Evolutionary conservation across 2,329 filamentous ascomycete species (phyloP).

Genomic region (Aureobasidium mangrovei): DNA sequence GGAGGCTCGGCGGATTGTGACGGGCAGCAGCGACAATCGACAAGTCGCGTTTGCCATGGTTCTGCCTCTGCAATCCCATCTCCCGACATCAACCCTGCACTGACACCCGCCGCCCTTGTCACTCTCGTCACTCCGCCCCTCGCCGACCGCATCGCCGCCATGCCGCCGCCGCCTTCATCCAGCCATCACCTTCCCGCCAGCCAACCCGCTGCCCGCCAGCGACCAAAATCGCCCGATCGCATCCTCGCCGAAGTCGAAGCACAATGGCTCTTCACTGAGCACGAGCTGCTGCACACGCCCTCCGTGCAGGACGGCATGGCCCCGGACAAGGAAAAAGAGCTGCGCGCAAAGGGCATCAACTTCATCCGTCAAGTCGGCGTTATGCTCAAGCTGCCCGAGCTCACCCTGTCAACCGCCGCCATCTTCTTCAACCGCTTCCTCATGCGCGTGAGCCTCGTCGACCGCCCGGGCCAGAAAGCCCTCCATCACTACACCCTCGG

Average conservation of each 20-base stretch:
- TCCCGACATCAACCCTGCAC: neutral
- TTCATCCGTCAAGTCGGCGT: slow-evolving; percentile 94
- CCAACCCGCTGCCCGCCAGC: slow-evolving; percentile 32
- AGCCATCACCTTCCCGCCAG: slow-evolving; percentile 25
- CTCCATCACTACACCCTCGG: slow-evolving; percentile 92
- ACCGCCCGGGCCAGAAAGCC: slow-evolving; percentile 57
- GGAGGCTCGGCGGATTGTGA: neutral
- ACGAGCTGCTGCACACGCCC: slow-evolving; percentile 74
- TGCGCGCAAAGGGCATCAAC: slow-evolving; percentile 85
- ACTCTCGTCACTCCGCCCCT: neutral
- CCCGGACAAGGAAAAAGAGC: slow-evolving; percentile 65
- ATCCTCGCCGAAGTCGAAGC: slow-evolving; percentile 48
- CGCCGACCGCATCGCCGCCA: slow-evolving; percentile 1
- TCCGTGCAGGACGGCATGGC: slow-evolving; percentile 76
- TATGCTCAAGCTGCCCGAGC: slow-evolving; percentile 82
- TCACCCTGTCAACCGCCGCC: slow-evolving; percentile 83
- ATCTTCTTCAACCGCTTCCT: slow-evolving; percentile 95
- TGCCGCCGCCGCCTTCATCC: slow-evolving; percentile 14
- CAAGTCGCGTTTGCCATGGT: slow-evolving; percentile 3
- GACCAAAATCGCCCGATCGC: slow-evolving; percentile 30
- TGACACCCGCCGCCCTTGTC: neutral
- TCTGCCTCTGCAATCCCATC: neutral
- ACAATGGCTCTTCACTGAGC: slow-evolving; percentile 85
- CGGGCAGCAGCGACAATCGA: neutral
- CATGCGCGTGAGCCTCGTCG: slow-evolving; percentile 78